Evolutionary conservation across 441 rosid species (phyloP).

Genomic region (Daphne laureola): DNA sequence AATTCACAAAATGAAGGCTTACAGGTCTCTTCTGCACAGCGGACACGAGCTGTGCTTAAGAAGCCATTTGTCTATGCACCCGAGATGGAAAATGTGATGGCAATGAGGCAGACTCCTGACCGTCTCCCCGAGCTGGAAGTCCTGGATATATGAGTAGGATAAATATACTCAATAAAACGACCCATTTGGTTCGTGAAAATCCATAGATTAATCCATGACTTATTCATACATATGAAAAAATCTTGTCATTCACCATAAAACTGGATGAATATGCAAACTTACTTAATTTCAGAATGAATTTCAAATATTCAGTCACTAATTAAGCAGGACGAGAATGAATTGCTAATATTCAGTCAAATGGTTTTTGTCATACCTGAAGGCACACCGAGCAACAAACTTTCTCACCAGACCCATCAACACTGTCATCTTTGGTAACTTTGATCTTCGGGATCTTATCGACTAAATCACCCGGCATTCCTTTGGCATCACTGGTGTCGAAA

Average conservation of each 20-base stretch:
- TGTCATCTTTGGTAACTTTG: constrained; percentile 49
- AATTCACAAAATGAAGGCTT: constrained; percentile 26
- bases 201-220: too few species aligned
- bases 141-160: constrained; percentile 39
- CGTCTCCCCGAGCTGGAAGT: constrained; percentile 84
- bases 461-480: constrained; percentile 68
- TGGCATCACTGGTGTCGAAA: constrained; percentile 71
- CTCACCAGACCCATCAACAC: constrained; percentile 67
- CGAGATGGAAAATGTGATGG: constrained; percentile 87
- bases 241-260: too few species aligned
- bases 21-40: constrained; percentile 82
- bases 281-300: too few species aligned
- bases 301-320: too few species aligned
- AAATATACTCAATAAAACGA: not conserved
- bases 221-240: too few species aligned
- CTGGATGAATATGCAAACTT: too few species aligned
- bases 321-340: too few species aligned
- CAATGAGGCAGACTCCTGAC: constrained; percentile 88
- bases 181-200: too few species aligned
- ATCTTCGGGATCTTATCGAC: constrained; percentile 84
- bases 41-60: constrained; percentile 85
- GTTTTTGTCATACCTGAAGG: constrained; percentile 92
- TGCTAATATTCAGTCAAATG: too few species aligned
- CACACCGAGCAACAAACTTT: constrained; percentile 78
- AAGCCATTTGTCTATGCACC: constrained; percentile 96